Percentiles rank a stretch among this genome's conserved stretches.
These are phyloP conservation scores for Colletotrichum tamarilloi DNA, from an alignment of 2,329 filamentous ascomycete genomes.

Conservation along the genomic window DNA sequence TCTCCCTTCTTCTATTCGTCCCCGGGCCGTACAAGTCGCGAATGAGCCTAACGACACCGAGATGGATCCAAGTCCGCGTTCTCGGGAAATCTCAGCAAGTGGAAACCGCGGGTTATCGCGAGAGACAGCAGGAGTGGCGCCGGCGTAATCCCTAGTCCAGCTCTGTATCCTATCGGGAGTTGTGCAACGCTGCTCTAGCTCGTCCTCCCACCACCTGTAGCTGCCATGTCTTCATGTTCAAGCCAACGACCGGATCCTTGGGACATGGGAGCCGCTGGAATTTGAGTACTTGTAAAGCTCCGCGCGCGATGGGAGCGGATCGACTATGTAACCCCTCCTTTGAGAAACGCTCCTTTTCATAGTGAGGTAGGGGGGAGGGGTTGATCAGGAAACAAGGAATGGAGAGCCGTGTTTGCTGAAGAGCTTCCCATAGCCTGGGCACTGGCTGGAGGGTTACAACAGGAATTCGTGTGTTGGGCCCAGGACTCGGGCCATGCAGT, in stretches of 20 bases:
- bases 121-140: constrained; percentile 5
- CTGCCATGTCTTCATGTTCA: constrained; percentile 6
- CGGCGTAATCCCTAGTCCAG: not conserved
- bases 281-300: constrained; percentile 30
- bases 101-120: not conserved
- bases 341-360: constrained; percentile 13
- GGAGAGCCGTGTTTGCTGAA: constrained; percentile 24
- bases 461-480: constrained; percentile 13
- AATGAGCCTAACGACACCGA: not conserved
- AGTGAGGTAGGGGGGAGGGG: constrained; percentile 2
- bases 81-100: constrained; percentile 26
- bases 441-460: constrained; percentile 21
- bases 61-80: constrained; percentile 36
- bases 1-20: not conserved
- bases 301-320: constrained; percentile 24
- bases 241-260: constrained; percentile 35
- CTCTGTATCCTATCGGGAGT: constrained; percentile 14
- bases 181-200: constrained; percentile 19
- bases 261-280: constrained; percentile 19
- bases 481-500: constrained; percentile 21
- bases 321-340: constrained; percentile 34
- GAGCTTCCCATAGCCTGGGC: constrained; percentile 29
- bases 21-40: not conserved
- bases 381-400: constrained; percentile 28
- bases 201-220: constrained; percentile 8